Conservation (phyloP, 495 filamentous ascomycete genomes). For the Penicillium ucsense region DNA sequence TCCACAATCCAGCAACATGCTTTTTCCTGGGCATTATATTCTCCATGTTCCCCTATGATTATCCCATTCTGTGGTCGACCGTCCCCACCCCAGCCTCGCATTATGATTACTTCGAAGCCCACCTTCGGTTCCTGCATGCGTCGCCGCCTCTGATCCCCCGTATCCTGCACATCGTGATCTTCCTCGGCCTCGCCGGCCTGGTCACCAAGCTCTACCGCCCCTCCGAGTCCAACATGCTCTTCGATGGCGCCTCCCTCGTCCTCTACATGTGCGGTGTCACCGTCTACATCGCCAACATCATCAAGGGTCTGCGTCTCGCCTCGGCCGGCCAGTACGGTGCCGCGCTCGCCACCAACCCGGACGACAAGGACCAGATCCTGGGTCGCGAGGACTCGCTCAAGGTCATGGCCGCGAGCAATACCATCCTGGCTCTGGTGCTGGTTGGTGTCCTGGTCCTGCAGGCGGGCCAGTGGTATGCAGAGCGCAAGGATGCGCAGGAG, state of each 20-base stretch:
- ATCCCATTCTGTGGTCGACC: conserved; percentile 86
- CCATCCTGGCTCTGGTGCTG: conserved; percentile 83
- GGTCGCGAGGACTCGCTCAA: conserved; percentile 76
- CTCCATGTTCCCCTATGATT: conserved; percentile 95
- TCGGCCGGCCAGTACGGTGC: conserved; percentile 44
- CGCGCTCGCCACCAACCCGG: conserved; percentile 27
- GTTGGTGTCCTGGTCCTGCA: conserved; percentile 88
- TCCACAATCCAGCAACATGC: conserved; percentile 53
- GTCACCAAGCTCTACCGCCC: conserved; percentile 88
- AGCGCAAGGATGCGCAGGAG: conserved; percentile 83
- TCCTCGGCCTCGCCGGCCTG: conserved; percentile 80
- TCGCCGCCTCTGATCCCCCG: conserved; percentile 85
- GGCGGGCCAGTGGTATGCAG: conserved; percentile 98
- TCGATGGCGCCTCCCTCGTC: conserved; percentile 84
- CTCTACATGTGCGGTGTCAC: conserved; percentile 87
- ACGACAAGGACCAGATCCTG: conserved; percentile 37
- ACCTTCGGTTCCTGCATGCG: conserved; percentile 76
- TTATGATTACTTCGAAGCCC: conserved; percentile 71
- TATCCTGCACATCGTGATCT: conserved; percentile 87
- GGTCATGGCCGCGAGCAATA: conserved; percentile 92
- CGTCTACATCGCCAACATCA: conserved; percentile 89
- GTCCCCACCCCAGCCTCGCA: conserved; percentile 50
- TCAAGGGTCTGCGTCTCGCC: conserved; percentile 81
- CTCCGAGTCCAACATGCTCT: conserved; percentile 86
- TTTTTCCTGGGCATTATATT: conserved; percentile 99